Percentiles rank a stretch among this genome's conserved stretches.
phyloP scores from a whole-genome alignment of 2,329 filamentous ascomycete species.

The Triangularia setosa region DNA sequence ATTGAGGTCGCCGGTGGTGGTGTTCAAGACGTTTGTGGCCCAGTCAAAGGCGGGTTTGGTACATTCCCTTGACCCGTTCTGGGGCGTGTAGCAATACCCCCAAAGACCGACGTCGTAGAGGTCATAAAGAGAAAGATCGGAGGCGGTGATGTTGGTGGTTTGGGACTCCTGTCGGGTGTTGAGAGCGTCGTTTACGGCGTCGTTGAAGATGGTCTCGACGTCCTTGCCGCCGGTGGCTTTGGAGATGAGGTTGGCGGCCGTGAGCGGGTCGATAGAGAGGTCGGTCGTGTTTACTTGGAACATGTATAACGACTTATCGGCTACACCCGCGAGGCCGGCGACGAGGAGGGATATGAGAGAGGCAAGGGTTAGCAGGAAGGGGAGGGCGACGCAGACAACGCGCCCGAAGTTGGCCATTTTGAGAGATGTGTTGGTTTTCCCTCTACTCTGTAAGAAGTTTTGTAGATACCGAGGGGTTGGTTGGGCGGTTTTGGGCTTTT shows the following conservation, averaged over 20 bases:
- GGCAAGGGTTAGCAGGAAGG: constrained; percentile 75
- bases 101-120: constrained; percentile 80
- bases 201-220: constrained; percentile 12
- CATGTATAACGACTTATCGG: constrained; percentile 54
- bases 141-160: constrained; percentile 50
- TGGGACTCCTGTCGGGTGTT: constrained; percentile 10
- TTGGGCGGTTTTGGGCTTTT: neutral
- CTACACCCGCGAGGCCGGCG: constrained; percentile 52
- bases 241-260: constrained; percentile 18
- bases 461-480: neutral
- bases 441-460: neutral
- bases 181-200: neutral
- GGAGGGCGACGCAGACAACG: constrained; percentile 81
- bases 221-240: constrained; percentile 5
- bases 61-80: constrained; percentile 60
- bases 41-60: constrained; percentile 69
- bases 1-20: constrained; percentile 54
- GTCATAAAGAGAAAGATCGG: constrained; percentile 62
- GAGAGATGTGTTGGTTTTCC: constrained; percentile 10
- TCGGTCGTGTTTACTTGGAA: constrained; percentile 60
- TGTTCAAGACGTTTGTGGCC: constrained; percentile 68
- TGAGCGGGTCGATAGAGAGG: constrained; percentile 43
- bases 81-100: constrained; percentile 73
- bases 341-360: constrained; percentile 67
- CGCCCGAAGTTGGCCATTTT: constrained; percentile 55